Conservation (phyloP, 805 yeast species). For the Wickerhamomyces ciferrii region DNA sequence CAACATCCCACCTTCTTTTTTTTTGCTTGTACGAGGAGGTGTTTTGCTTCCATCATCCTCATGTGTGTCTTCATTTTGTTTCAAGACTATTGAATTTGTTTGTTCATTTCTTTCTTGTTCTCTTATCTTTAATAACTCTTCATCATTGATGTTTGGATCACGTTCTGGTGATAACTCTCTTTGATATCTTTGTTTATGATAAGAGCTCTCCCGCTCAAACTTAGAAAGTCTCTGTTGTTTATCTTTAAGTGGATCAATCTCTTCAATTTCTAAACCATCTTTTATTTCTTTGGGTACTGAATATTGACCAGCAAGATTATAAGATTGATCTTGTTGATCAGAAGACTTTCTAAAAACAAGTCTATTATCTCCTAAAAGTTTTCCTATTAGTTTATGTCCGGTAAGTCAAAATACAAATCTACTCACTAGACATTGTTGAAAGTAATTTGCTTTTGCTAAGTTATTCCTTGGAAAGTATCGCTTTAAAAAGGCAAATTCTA, state of each 20-base stretch:
- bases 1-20: conserved; percentile 21
- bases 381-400: background rate
- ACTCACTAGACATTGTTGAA: conserved; percentile 7
- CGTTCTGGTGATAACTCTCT: conserved; percentile 24
- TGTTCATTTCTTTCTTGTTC: conserved; percentile 16
- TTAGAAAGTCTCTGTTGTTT: conserved; percentile 22
- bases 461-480: no score
- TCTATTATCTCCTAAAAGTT: background rate
- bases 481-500: no score
- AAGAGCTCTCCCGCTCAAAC: conserved; percentile 37
- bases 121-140: conserved; percentile 35
- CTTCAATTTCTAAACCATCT: conserved; percentile 22
- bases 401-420: background rate
- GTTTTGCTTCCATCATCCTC: conserved; percentile 18
- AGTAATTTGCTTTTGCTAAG: no score
- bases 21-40: conserved; percentile 18
- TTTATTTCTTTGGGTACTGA: conserved; percentile 32
- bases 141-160: conserved; percentile 30
- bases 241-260: conserved; percentile 24
- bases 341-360: conserved; percentile 8
- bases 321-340: background rate
- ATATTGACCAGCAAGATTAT: conserved; percentile 32
- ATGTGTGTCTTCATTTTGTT: background rate
- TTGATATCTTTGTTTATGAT: conserved; percentile 36
- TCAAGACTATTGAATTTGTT: background rate